These are phyloP conservation scores for Aristolochia contorta DNA, from an alignment of 164 flowering plant genomes.

Conservation along the genomic window DNA sequence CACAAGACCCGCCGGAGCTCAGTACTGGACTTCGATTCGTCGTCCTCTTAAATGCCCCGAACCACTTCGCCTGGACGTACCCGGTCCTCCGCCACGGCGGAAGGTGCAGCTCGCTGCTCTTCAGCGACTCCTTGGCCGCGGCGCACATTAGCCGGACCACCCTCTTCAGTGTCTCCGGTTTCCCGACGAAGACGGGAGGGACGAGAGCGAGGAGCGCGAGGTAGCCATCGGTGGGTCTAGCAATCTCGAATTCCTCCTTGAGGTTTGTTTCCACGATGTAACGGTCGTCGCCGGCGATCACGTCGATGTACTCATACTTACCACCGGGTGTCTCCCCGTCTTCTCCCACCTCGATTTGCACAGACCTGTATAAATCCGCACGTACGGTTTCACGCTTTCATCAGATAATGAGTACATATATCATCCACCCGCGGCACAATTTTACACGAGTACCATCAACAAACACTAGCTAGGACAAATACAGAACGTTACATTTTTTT, in stretches of 20 bases:
- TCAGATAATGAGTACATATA: neutral
- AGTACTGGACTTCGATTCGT: constrained; percentile 14
- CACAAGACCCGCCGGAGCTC: neutral
- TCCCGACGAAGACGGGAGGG: constrained; percentile 43
- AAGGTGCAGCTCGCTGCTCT: constrained; percentile 35
- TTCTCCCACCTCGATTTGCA: constrained; percentile 40
- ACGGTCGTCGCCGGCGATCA: constrained; percentile 24
- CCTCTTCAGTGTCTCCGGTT: constrained; percentile 38
- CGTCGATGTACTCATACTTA: constrained; percentile 59
- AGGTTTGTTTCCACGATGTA: constrained; percentile 46
- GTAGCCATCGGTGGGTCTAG: constrained; percentile 47
- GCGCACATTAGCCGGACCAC: constrained; percentile 49
- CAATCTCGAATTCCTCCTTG: constrained; percentile 55
- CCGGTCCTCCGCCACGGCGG: constrained; percentile 79
- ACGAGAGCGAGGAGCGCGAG: constrained; percentile 29
- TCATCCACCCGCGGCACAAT: no score
- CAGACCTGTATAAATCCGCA: neutral
- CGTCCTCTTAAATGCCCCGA: constrained; percentile 49
- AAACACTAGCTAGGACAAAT: no score
- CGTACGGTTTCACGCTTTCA: no score
- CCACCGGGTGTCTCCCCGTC: constrained; percentile 35
- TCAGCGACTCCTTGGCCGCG: constrained; percentile 53
- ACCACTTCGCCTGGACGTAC: constrained; percentile 74
- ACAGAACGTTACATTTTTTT: no score
- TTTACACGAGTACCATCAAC: no score